Evolutionary conservation across 371 early-diverging fungal species (phyloP), one percentile per base, ranked within the genome.

Genomic region (Syncephalastrum sp.): DNA sequence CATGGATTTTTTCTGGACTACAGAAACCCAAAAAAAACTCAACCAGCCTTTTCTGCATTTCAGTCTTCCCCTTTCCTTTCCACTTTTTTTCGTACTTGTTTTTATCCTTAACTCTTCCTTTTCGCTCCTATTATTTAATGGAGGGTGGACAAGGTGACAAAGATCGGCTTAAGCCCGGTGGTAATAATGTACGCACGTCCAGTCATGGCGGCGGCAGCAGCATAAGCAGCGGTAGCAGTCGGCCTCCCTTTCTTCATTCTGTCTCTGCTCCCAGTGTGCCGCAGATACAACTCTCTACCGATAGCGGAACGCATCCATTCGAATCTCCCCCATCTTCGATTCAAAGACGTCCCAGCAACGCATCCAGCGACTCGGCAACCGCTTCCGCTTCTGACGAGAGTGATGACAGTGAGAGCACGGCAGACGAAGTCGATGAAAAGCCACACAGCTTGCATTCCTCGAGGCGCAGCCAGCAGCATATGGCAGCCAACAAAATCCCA

Each of bases 201-300:
- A 33, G 38, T 12, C 38, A 33, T 33, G 38, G 38, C 38, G 38
- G 29, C 29, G 29, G 38, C 38, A 33, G 38, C 2, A 33, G 38
- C 12, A 33, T 33, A 52, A 41, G 42, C 49, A 45, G 24, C 43
- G 16, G n/a, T 41, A 42, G 42, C 29, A 48, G n/a, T 49, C 57
- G 57, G 10, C 57, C 49, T 1, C 48, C 47, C 5, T 56, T 56
- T 15, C 25, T 38, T 13, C 57, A 56, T 16, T 56, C 57, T 5
- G 10, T n/a, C 7, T 56, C 57, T 3, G 47, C 49, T 56, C 57
- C 57, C 3, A 56, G 49, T 25, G 49, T 56, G 42, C 57, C 57
- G 21, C 49, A 56, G 38, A 33, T 33, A 33, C 38, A 33, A 10
- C 38, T 33, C 12, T 33, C 38, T 2, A 33, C 49, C 49, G 16